These are phyloP conservation scores for Ilex paraguariensis DNA, from an alignment of 305 asterid genomes.

Conservation along the genomic window DNA sequence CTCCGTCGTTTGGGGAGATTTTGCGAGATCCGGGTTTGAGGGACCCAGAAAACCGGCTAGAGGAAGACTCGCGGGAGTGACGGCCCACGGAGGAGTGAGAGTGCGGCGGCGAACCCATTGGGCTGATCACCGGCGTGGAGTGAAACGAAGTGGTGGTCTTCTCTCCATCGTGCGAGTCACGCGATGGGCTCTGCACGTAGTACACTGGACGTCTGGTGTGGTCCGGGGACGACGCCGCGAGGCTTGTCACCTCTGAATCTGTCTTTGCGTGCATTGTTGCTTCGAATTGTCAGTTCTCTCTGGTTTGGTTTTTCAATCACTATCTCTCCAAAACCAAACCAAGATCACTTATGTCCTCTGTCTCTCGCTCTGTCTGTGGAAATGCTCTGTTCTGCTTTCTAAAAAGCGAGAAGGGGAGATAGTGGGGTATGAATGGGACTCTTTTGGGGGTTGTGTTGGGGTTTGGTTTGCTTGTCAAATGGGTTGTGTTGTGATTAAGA, in stretches of 20 bases:
- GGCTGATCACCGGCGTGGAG: conserved; percentile 76
- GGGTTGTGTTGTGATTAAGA: too few species aligned
- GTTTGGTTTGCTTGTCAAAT: too few species aligned
- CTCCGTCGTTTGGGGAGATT: conserved; percentile 57
- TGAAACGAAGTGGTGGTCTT: conserved; percentile 74
- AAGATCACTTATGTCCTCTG: too few species aligned
- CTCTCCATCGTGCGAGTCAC: conserved; percentile 88
- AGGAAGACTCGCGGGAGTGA: conserved; percentile 90
- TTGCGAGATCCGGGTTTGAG: conserved; percentile 87
- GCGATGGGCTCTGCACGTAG: conserved; percentile 92
- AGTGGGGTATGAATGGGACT: too few species aligned
- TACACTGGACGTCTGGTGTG: conserved; percentile 61
- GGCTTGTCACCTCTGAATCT: conserved; percentile 79
- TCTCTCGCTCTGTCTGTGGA: too few species aligned
- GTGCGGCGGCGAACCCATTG: conserved; percentile 81
- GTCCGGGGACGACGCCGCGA: conserved; percentile 86
- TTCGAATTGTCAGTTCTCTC: neutral
- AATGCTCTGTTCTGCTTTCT: too few species aligned
- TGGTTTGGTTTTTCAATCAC: too few species aligned
- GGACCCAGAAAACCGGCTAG: conserved; percentile 82
- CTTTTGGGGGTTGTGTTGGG: too few species aligned
- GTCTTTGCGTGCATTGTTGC: conserved; percentile 74
- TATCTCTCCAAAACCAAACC: too few species aligned
- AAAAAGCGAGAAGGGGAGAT: too few species aligned
- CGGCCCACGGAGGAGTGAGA: conserved; percentile 83